Evolutionary conservation across 306 rosid species (phyloP).

Genomic region (Quercus glauca): DNA sequence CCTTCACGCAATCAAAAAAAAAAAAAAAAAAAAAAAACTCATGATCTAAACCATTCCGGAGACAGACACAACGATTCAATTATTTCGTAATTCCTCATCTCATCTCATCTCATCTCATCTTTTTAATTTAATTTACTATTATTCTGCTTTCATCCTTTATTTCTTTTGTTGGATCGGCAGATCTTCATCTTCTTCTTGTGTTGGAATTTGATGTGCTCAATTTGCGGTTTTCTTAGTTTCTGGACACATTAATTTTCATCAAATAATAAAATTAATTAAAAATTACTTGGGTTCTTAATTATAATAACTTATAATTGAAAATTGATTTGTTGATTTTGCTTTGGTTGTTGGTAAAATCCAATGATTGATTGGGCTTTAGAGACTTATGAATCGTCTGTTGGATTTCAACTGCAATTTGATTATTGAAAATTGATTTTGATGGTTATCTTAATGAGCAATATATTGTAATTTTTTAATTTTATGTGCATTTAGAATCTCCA

Average conservation of each 20-base stretch:
- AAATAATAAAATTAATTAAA: no score
- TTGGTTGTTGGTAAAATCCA: no score
- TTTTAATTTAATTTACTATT: constrained; percentile 1
- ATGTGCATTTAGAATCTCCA: neutral
- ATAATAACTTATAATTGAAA: no score
- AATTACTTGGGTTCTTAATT: no score
- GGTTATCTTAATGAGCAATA: neutral
- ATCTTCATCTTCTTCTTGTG: no score
- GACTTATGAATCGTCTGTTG: neutral
- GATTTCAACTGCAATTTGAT: neutral
- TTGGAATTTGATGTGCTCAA: no score
- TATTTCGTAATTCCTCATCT: constrained; percentile 19
- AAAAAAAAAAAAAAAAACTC: neutral
- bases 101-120: neutral
- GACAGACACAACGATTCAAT: neutral
- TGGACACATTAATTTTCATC: no score
- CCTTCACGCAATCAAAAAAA: constrained; percentile 2
- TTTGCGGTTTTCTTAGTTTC: no score
- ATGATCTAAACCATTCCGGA: constrained; percentile 5
- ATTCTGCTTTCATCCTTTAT: no score
- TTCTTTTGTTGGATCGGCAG: neutral
- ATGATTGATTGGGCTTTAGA: no score
- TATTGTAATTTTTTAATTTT: neutral
- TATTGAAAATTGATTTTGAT: neutral
- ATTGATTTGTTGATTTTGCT: no score